A percentile compares a stretch with the other conserved stretches of the same genome.
These are phyloP conservation scores for Boehmeria nivea DNA, from an alignment of 306 rosid genomes.

Conservation along the genomic window DNA sequence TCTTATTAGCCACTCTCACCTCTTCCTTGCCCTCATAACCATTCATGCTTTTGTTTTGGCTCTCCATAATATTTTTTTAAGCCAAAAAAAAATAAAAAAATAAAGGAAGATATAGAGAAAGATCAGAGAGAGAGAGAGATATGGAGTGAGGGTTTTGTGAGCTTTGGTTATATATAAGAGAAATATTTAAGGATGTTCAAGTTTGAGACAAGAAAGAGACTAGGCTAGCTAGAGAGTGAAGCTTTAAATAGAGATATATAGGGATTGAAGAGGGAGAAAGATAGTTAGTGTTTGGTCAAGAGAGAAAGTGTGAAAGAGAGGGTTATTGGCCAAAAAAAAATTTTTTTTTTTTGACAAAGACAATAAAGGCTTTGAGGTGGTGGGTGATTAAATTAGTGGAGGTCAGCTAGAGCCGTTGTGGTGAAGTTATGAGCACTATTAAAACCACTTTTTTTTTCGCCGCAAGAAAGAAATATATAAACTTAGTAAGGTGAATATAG, in stretches of 20 bases:
- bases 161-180: no score
- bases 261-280: no score
- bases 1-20: conserved; percentile 10
- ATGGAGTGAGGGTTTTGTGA: neutral
- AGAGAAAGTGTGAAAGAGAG: neutral
- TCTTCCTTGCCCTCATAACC: conserved; percentile 18
- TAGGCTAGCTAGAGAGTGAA: neutral
- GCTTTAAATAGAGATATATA: neutral
- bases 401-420: conserved; percentile 15
- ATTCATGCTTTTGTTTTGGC: neutral
- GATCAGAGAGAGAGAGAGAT: neutral
- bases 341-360: neutral
- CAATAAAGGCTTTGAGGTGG: conserved; percentile 1
- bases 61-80: no score
- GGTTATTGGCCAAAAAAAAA: neutral
- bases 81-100: no score
- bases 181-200: no score
- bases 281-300: neutral
- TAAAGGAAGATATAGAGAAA: neutral
- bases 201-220: no score
- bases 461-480: no score
- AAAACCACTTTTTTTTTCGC: no score
- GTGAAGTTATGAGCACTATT: neutral
- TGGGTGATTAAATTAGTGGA: neutral
- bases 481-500: no score